These are phyloP conservation scores for Ajuga chamaepitys DNA, from an alignment of 257 asterid genomes.

Conservation along the genomic window DNA sequence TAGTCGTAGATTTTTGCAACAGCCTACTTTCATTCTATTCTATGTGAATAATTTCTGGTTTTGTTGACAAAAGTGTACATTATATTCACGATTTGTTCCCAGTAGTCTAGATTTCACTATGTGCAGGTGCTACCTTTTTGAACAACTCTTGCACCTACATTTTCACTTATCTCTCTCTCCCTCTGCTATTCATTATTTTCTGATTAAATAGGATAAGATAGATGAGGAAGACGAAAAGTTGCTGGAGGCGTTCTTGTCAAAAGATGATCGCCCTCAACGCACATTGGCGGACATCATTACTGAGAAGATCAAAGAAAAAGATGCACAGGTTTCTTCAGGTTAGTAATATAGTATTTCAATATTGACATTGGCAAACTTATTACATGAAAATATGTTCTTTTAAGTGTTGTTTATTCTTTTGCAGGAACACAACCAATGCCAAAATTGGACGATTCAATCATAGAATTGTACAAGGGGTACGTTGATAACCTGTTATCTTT, in stretches of 20 bases:
- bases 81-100: neutral
- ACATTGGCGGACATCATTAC: slow-evolving; percentile 79
- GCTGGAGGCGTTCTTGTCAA: slow-evolving; percentile 62
- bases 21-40: neutral
- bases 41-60: neutral
- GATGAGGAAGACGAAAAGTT: slow-evolving; percentile 70
- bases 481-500: neutral
- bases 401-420: slow-evolving; percentile 13
- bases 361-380: neutral
- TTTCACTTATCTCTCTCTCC: neutral
- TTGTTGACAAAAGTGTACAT: neutral
- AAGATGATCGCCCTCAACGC: slow-evolving; percentile 52
- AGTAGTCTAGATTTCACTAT: neutral
- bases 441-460: slow-evolving; percentile 63
- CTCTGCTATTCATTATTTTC: neutral
- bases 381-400: neutral
- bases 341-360: neutral
- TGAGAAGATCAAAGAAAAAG: slow-evolving; percentile 62
- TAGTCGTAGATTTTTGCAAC: too few relatives aligned
- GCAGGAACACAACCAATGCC: slow-evolving; percentile 58
- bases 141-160: neutral
- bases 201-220: slow-evolving; percentile 44
- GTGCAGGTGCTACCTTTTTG: neutral
- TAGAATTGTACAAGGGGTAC: slow-evolving; percentile 87
- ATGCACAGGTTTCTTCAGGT: slow-evolving; percentile 84